Conservation (phyloP, 1,139 yeast species). For the Hyphopichia pseudoburtonii region DNA sequence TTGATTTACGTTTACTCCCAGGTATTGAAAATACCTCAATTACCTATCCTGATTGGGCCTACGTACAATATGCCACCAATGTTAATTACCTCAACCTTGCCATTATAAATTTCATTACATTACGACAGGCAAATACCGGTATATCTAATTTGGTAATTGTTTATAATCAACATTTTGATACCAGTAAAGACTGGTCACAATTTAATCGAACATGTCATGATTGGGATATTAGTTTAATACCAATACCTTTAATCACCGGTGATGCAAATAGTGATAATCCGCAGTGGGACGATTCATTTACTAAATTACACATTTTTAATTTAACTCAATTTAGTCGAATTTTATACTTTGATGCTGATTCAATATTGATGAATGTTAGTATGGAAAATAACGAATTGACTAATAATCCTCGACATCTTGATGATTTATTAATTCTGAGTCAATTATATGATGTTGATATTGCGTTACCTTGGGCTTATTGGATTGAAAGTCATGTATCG, state of each 20-base stretch:
- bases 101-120: conserved; percentile 26
- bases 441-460: conserved; percentile 27
- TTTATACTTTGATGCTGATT: conserved; percentile 45
- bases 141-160: conserved; percentile 28
- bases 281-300: conserved; percentile 53
- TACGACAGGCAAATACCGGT: conserved; percentile 20
- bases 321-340: conserved; percentile 43
- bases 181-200: too few relatives aligned
- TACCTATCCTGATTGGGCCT: too few relatives aligned
- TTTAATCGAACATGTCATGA: conserved; percentile 1
- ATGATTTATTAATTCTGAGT: conserved; percentile 35
- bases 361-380: conserved; percentile 24
- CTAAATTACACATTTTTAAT: conserved; percentile 54
- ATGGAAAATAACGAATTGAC: conserved; percentile 9
- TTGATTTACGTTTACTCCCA: too few relatives aligned
- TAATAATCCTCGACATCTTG: conserved; percentile 20
- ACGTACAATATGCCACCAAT: conserved; percentile 39
- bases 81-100: conserved; percentile 34
- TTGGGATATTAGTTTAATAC: conserved; percentile 19
- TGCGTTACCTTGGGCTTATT: conserved; percentile 41
- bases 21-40: too few relatives aligned
- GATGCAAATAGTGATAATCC: conserved; percentile 16
- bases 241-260: conserved; percentile 17
- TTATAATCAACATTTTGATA: conserved; percentile 13
- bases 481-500: conserved; percentile 21